Evolutionary conservation across 106 monocot species (phyloP).

Genomic region (Narthecium ossifragum): DNA sequence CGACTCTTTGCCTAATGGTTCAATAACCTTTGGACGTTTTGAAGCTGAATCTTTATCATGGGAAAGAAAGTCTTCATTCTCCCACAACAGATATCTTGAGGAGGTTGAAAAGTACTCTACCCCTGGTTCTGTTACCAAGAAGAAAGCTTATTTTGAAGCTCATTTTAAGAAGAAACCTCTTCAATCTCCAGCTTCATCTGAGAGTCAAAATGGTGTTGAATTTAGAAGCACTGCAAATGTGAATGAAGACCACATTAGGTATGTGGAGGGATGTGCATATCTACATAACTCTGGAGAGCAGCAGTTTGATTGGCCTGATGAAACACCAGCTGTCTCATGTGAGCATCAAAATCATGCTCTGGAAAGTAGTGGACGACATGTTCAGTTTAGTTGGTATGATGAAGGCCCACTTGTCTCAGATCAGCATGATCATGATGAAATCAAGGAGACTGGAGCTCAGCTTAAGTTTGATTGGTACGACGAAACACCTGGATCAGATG

Average conservation of each 20-base stretch:
- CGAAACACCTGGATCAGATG: slow-evolving; percentile 17
- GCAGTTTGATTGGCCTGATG: slow-evolving; percentile 31
- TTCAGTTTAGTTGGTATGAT: slow-evolving; percentile 28
- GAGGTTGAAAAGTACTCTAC: slow-evolving; percentile 79
- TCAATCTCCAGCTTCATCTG: slow-evolving; percentile 22
- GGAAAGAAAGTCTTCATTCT: slow-evolving; percentile 80
- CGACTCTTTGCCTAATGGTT: slow-evolving; percentile 43
- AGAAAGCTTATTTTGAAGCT: slow-evolving; percentile 83
- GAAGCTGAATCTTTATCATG: slow-evolving; percentile 63
- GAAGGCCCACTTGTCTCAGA: slow-evolving; percentile 18
- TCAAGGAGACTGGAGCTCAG: slow-evolving; percentile 4
- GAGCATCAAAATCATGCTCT: slow-evolving; percentile 17
- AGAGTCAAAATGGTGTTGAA: slow-evolving; percentile 18
- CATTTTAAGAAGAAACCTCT: slow-evolving; percentile 71
- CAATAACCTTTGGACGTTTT: slow-evolving; percentile 82
- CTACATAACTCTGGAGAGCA: slow-evolving; percentile 2
- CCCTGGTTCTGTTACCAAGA: slow-evolving; percentile 75
- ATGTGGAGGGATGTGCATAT: slow-evolving; percentile 20
- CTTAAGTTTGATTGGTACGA: slow-evolving; percentile 17
- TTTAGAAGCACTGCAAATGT: slow-evolving; percentile 14
- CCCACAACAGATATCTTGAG: slow-evolving; percentile 73
- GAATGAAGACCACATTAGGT: slow-evolving; percentile 6
- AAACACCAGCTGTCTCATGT: slow-evolving; percentile 15
- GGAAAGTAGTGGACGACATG: slow-evolving; percentile 10
- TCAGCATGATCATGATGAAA: slow-evolving; percentile 11